Evolutionary conservation across 768 basidiomycete genomes (phyloP), one percentile per base, ranked within the genome.

Genomic region (Xerocomus brunneocitrinus): DNA sequence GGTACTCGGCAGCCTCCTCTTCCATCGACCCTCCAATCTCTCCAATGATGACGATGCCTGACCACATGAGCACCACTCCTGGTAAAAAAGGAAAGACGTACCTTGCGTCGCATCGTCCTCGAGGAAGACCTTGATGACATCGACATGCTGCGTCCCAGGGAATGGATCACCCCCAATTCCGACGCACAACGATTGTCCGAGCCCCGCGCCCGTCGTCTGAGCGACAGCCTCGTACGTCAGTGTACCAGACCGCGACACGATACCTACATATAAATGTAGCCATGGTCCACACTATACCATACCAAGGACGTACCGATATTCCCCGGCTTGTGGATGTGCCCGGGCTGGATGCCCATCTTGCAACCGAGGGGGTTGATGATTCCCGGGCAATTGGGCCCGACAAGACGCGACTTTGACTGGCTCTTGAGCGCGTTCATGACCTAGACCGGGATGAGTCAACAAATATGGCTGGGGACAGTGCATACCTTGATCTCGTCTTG

Each of bases 11-110:
- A 7, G 97, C 97, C 59, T 98, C 95, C 71, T 99, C 97, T 74
- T 99, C 97, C 95, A 98, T 97, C 8, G 91, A 88, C 22, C 97
- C 97, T 58, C 97, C 97, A 62, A 99, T 99, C 75, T 99, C 97
- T 56, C 97, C 97, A 62, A 99, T 99, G 57, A 98, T 77, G 58
- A 99, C 95, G 59, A 99, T 95, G 62, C 95, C 91, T 92, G 39
- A 12, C 43, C 19, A 32, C 35, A 54, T 59, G 35, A 64, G 53
- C 38, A 49, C 27, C 41, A 24, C 14, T 16, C 28, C 22, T 6
- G 8, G 14, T 4, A 28, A 34, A 25, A 6, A 42, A 43, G 12
- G 10, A 35, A 14, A 38, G 36, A 24, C 19, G 14, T 54, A 90
- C 92, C 97, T 74, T 98, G 84, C 2, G 97, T 98, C 53, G 87